phyloP scores from a whole-genome alignment of 2,329 filamentous ascomycete genomes.

The Pseudogymnoascus sp. region DNA sequence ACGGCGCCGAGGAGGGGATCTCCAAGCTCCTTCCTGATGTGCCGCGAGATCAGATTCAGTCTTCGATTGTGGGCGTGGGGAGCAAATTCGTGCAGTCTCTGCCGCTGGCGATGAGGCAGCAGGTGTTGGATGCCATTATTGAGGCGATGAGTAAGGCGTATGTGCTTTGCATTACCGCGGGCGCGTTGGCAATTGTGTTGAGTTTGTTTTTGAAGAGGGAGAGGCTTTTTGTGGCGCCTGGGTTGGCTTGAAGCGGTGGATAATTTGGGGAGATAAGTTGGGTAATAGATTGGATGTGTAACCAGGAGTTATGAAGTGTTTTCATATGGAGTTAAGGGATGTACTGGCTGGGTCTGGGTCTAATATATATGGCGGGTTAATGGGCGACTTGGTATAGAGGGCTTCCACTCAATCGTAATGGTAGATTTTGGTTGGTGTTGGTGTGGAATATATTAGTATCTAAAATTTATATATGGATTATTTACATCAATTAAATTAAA shows the following conservation, averaged over 20 bases:
- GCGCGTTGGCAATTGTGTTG: conserved; percentile 25
- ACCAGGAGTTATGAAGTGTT: background rate
- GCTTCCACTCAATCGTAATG: background rate
- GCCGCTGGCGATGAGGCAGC: conserved; percentile 10
- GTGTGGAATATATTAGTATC: background rate
- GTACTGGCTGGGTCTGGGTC: background rate
- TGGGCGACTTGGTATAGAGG: background rate
- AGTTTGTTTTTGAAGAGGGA: conserved; percentile 31
- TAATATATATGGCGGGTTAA: background rate
- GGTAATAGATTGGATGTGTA: background rate
- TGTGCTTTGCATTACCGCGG: conserved; percentile 27
- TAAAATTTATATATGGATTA: background rate
- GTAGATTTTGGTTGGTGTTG: background rate
- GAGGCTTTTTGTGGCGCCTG: conserved; percentile 25
- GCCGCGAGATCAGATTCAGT: conserved; percentile 22
- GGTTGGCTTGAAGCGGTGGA: background rate
- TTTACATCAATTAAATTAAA: background rate
- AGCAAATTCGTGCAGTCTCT: conserved; percentile 19
- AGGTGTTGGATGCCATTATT: conserved; percentile 28
- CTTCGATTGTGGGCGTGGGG: conserved; percentile 24
- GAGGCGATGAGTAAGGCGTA: conserved; percentile 28
- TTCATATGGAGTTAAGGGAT: background rate
- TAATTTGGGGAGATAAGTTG: background rate
- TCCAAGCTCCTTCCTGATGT: conserved; percentile 21
- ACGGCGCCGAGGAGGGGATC: conserved; percentile 26